phyloP scores from a whole-genome alignment of 495 filamentous ascomycete species.

The Aspergillus olivimuriae region DNA sequence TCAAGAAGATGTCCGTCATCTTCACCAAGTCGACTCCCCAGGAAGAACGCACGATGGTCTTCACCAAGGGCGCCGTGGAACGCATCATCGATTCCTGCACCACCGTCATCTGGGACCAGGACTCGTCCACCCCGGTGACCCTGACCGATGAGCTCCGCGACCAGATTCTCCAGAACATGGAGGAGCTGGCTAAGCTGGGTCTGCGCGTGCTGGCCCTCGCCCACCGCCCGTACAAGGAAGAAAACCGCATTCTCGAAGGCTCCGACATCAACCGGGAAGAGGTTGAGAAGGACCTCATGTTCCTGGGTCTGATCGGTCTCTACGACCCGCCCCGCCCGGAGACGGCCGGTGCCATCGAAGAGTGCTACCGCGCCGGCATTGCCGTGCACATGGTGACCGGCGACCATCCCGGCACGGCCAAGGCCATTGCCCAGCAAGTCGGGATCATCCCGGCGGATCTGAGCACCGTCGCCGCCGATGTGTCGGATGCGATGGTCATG shows the following conservation, averaged over 20 bases:
- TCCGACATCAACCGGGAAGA: slow-evolving; percentile 22
- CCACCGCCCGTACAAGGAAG: slow-evolving; percentile 32
- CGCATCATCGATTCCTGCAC: slow-evolving; percentile 67
- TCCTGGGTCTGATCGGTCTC: slow-evolving; percentile 63
- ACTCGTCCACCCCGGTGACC: slow-evolving; percentile 21
- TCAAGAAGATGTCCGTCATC: slow-evolving; percentile 61
- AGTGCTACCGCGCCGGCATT: slow-evolving; percentile 60
- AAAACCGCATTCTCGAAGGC: slow-evolving; percentile 11
- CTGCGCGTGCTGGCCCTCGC: slow-evolving; percentile 62
- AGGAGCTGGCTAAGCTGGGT: slow-evolving; percentile 53
- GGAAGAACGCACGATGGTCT: slow-evolving; percentile 40
- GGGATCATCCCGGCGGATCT: slow-evolving; percentile 58
- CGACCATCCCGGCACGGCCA: slow-evolving; percentile 60
- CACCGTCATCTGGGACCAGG: slow-evolving; percentile 36
- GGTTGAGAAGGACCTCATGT: slow-evolving; percentile 53
- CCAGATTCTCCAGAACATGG: slow-evolving; percentile 57
- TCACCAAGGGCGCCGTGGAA: slow-evolving; percentile 78
- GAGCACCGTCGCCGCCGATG: slow-evolving; percentile 41
- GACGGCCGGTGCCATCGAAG: slow-evolving; percentile 44
- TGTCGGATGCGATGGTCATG: slow-evolving; percentile 60
- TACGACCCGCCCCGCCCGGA: slow-evolving; percentile 51
- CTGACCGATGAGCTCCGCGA: slow-evolving; percentile 38
- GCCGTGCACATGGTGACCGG: slow-evolving; percentile 72
- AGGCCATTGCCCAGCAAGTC: slow-evolving; percentile 58
- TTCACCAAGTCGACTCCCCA: slow-evolving; percentile 41